Base-by-base conservation (phyloP, 441 rosid species). In the Corymbia citriodora region DNA sequence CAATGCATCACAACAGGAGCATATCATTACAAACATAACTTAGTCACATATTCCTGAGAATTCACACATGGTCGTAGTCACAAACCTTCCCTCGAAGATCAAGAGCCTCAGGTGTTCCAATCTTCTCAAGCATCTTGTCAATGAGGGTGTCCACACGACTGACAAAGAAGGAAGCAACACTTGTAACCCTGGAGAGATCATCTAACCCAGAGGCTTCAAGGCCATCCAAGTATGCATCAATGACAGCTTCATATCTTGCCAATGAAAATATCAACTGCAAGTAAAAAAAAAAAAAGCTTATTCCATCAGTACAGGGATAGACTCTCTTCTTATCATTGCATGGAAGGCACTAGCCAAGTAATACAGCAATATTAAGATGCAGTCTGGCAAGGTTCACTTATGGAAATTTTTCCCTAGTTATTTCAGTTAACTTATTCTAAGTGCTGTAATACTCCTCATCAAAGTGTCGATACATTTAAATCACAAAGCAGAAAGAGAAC, bases 191-290 rank as follows among this genome's bases (percentile, higher is more conserved):
- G 19, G 99, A 98, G 92, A 98, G 99, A 91, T 98, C 99, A 93
- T 92, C 92, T 65, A 97, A 94, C 88, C 99, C 98, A 92, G 99
- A 98, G 14, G 98, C 97, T 94, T 98, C 99, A 8, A 98, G 99
- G 90, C 99, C 99, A 95, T 98, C 99, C 96, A 98, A 92, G 90
- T 97, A 98, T 87, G 99, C 98, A 95, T 98, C 99, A 21, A 98
- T 96, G 88, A 98, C 99, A n/a, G 97, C 99, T 93, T 98, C 99
- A 86, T 98, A 98, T 95, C 99, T 94, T 9, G 96, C 93, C 68
- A 98, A 93, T 45, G 99, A 98, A 95, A 98, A 98, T 91, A 98
- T 97, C 89, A 98, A 98, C 99, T 97, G 98, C 82, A 87, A 90
- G 86, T 4, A 40, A 40, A 40, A 40, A 2, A 31, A 65, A 85